Evolutionary conservation across 2,329 filamentous ascomycete species (phyloP).

Genomic region (Dryadomyces quercivorus): DNA sequence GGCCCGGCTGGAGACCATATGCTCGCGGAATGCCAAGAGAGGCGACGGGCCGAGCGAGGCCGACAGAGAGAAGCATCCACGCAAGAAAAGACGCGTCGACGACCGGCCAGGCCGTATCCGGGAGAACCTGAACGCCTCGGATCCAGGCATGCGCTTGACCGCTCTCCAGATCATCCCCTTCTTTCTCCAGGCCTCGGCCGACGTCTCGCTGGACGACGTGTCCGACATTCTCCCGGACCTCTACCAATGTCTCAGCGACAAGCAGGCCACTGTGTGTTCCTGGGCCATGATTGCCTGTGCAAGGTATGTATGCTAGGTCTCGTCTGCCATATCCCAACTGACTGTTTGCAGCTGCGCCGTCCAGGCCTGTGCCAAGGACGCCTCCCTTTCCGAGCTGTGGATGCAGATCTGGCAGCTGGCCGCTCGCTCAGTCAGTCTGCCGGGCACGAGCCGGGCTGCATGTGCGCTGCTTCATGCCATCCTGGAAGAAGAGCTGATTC

Average conservation of each 20-base stretch:
- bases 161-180: slow-evolving; percentile 48
- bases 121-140: slow-evolving; percentile 32
- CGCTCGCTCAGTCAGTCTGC: slow-evolving; percentile 56
- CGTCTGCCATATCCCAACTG: no score
- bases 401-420: slow-evolving; percentile 64
- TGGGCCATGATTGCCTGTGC: slow-evolving; percentile 81
- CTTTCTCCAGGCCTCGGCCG: slow-evolving; percentile 31
- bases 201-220: slow-evolving; percentile 38
- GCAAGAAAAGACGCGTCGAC: slow-evolving; percentile 37
- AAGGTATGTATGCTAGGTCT: slow-evolving; percentile 38
- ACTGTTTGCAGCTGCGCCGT: slow-evolving; percentile 34
- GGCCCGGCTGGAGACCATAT: slow-evolving; percentile 41
- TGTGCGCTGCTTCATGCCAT: slow-evolving; percentile 61
- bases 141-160: slow-evolving; percentile 32
- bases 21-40: slow-evolving; percentile 17
- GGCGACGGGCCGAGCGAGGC: slow-evolving; percentile 13
- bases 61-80: slow-evolving; percentile 30
- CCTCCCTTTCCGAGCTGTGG: slow-evolving; percentile 44
- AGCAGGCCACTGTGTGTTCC: slow-evolving; percentile 51
- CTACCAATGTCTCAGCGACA: slow-evolving; percentile 50
- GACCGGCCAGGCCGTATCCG: slow-evolving; percentile 32
- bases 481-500: slow-evolving; percentile 51
- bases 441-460: slow-evolving; percentile 62
- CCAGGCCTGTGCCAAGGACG: slow-evolving; percentile 26
- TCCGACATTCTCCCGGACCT: slow-evolving; percentile 45